Base-by-base conservation (phyloP, 768 basidiomycete species). In the Tubosaeta sp. region DNA sequence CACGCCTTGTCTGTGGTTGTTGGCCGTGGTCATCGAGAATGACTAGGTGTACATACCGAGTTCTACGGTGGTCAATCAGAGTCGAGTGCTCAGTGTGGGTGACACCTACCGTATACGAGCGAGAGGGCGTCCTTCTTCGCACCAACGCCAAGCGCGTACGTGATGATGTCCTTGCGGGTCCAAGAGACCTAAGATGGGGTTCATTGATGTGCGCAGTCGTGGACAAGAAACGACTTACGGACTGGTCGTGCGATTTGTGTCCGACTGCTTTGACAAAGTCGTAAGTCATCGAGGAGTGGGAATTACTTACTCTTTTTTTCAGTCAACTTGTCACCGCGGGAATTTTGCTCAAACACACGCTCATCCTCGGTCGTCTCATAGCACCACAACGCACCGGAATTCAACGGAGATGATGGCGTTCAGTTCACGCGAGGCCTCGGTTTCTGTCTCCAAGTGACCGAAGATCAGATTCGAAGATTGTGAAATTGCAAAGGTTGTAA, bases 161-260 rank as follows among this genome's bases (percentile, higher is more conserved):
- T 78, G 53, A 94, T 71, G 16, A 92, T 71, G 69, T 94, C 91
- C 46, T 90, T 81, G 70, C 85, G 84, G 65, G 88, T 91, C 91
- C 91, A 94, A 1, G 80, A 69, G 25, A 90, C 91, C 88, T 91
- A 43, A 4, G 26, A 16, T 19, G 29, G 25, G 12, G 17, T 19
- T 49, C 5, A 44, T 17, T 49, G 4, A 44, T 17, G 9, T 49
- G 19, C 25, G 19, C 7, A 25, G 9, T 6, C 16, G 31, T n/a
- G 38, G 33, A 50, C 5, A 29, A 29, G 42, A 33, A 34, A 42
- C 10, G 5, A 29, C 35, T 27, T 58, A 90, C 87, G 32, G 81
- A 78, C 52, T 76, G 75, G 49, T 82, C 74, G 7, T 74, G 69
- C 6, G 74, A 65, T 47, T 78, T 69, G 60, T 74, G 72, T 9